Evolutionary conservation across 192 early-diverging fungal genomes (phyloP), one percentile per base, ranked within the genome.

Genomic region (Linnemannia zychae): DNA sequence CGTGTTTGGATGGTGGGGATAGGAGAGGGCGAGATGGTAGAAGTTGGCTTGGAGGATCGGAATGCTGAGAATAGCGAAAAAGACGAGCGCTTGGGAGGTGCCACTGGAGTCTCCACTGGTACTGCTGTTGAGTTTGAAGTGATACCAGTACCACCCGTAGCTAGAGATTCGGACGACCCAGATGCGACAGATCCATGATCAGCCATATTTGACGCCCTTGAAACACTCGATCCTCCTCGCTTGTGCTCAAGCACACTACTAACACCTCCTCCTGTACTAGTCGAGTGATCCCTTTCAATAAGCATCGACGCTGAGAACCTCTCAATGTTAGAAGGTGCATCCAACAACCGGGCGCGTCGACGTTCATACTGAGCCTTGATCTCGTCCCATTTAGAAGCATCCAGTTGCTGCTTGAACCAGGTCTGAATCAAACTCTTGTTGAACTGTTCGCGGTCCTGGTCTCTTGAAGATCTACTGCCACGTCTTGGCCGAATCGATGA

Each of bases 351-450:
- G 12, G 28, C 49, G 2, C 81, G 75, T 31, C 75, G 36, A 22
- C 63, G 60, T 49, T 82, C 81, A 24, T 82, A 82, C 50, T 72
- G 75, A 4, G 53, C 31, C 28, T 72, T 72, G n/a, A 74, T 66
- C 60, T 82, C 81, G 16, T 82, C 75, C 81, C 81, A 82, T 24
- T 77, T 82, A 4, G 71, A 77, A 1, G 81, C 65, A 33, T 82
- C 81, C 44, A 71, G 28, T 40, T 74, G 71, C 9, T 69, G 36
- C 63, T 68, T 68, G 71, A 68, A 77, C 81, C 81, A 82, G 24
- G 22, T 67, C 17, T 49, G 38, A 20, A 82, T 67, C 31, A 76
- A 34, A 31, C 46, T 20, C 33, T 31, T 75, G 68, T 47, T 53
- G 24, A 66, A 22, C 7, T 48, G 53, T 34, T 72, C 50, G n/a